Percentiles rank a stretch among this genome's conserved stretches.
These are phyloP conservation scores for Cercophora scortea DNA, from an alignment of 495 filamentous ascomycete genomes.

Conservation along the genomic window DNA sequence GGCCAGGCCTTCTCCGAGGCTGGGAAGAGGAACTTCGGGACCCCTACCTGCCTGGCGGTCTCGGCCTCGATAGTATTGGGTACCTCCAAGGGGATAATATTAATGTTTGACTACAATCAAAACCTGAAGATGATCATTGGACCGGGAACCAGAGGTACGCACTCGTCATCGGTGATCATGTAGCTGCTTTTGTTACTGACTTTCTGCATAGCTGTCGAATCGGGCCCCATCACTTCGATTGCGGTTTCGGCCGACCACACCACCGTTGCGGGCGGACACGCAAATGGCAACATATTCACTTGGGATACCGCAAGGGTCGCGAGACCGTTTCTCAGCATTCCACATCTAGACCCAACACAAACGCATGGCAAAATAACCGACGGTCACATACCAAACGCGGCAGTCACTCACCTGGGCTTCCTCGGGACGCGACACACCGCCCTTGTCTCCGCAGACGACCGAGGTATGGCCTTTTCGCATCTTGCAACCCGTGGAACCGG, in stretches of 20 bases:
- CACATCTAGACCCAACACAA: conserved; percentile 59
- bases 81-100: conserved; percentile 85
- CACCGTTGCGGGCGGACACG: conserved; percentile 84
- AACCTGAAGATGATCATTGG: conserved; percentile 89
- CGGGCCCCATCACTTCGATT: conserved; percentile 76
- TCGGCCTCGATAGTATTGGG: conserved; percentile 86
- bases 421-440: conserved; percentile 93
- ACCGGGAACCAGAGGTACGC: conserved; percentile 81
- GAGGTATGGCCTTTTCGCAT: conserved; percentile 97
- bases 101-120: conserved; percentile 96
- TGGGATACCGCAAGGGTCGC: conserved; percentile 83
- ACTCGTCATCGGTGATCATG: not conserved
- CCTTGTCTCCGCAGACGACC: conserved; percentile 92
- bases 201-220: conserved; percentile 64
- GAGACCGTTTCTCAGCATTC: conserved; percentile 81
- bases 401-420: conserved; percentile 86
- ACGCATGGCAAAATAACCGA: conserved; percentile 59
- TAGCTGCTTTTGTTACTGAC: conserved; percentile 9
- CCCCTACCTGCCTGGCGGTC: conserved; percentile 83
- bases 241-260: conserved; percentile 90
- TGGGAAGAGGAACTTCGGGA: conserved; percentile 86
- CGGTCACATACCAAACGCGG: conserved; percentile 70
- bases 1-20: conserved; percentile 89
- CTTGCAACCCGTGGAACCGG: conserved; percentile 87
- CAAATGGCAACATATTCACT: conserved; percentile 86